A percentile compares a stretch with the other conserved stretches of the same genome.
These are phyloP conservation scores for Onygena corvina DNA, from an alignment of 2,329 filamentous ascomycete genomes.

Conservation along the genomic window DNA sequence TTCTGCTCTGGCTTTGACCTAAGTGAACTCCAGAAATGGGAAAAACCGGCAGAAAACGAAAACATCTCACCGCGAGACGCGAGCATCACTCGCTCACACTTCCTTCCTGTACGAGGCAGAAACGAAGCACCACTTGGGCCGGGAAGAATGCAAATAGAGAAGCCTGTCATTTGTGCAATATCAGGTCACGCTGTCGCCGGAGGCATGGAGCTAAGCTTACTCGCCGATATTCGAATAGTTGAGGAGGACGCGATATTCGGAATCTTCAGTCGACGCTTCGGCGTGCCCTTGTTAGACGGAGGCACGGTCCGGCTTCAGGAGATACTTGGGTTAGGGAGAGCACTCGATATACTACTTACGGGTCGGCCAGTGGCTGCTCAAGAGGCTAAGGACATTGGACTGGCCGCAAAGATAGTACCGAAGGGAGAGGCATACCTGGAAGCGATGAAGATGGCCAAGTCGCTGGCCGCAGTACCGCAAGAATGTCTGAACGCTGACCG, in stretches of 20 bases:
- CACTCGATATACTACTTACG: constrained; percentile 47
- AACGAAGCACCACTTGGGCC: constrained; percentile 43
- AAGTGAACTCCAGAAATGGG: constrained; percentile 31
- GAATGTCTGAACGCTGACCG: constrained; percentile 43
- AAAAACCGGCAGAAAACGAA: constrained; percentile 6
- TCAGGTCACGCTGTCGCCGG: constrained; percentile 45
- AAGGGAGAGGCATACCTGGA: constrained; percentile 41
- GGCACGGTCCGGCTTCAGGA: constrained; percentile 43
- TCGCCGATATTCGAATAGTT: constrained; percentile 43
- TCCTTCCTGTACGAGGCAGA: constrained; percentile 26
- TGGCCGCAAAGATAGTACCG: constrained; percentile 43
- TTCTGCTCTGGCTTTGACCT: constrained; percentile 47
- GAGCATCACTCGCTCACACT: constrained; percentile 15
- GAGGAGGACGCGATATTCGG: constrained; percentile 45
- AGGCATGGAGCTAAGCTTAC: constrained; percentile 41
- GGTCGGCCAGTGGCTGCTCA: constrained; percentile 39
- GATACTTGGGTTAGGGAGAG: constrained; percentile 42
- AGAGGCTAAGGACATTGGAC: constrained; percentile 42
- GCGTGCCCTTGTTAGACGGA: constrained; percentile 42
- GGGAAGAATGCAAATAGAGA: constrained; percentile 39
- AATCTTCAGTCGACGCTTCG: constrained; percentile 44
- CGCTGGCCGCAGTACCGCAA: constrained; percentile 41
- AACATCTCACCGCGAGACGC: neutral
- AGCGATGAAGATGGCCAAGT: constrained; percentile 37
- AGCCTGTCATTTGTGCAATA: constrained; percentile 43